These are phyloP conservation scores for Biscogniauxia marginata DNA, from an alignment of 2,329 filamentous ascomycete species.

Conservation along the genomic window DNA sequence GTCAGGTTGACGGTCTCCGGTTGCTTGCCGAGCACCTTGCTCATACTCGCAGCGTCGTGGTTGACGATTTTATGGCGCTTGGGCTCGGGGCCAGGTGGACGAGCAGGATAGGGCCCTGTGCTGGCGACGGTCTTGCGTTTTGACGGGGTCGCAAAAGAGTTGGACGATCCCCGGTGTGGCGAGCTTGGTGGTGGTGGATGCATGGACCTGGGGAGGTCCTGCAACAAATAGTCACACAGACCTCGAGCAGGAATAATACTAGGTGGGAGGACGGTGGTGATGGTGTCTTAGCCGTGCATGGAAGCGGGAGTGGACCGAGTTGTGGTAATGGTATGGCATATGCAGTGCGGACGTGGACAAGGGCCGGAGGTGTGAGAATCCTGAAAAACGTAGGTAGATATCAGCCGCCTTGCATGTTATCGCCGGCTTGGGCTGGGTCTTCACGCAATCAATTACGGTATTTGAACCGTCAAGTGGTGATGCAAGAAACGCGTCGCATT, in stretches of 20 bases:
- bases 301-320: background rate
- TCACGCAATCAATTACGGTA: background rate
- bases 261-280: background rate
- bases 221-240: slow-evolving; percentile 30
- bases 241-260: slow-evolving; percentile 7
- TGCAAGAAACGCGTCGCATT: background rate
- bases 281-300: background rate
- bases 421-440: background rate
- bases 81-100: slow-evolving; percentile 8
- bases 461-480: background rate
- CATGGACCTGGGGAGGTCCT: slow-evolving; percentile 30
- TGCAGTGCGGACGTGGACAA: no score
- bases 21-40: slow-evolving; percentile 35
- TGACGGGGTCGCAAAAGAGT: slow-evolving; percentile 22
- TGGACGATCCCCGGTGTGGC: slow-evolving; percentile 25
- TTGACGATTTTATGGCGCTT: slow-evolving; percentile 25
- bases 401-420: background rate
- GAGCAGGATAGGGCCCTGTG: slow-evolving; percentile 8
- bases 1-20: slow-evolving; percentile 48
- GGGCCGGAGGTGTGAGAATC: no score
- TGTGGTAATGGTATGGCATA: background rate
- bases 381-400: background rate
- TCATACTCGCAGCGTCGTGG: slow-evolving; percentile 24
- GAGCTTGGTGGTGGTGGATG: slow-evolving; percentile 27
- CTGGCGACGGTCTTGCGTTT: slow-evolving; percentile 25